These are phyloP conservation scores for Trichoderma guizhouense DNA, from an alignment of 2,329 filamentous ascomycete species.

Conservation along the genomic window DNA sequence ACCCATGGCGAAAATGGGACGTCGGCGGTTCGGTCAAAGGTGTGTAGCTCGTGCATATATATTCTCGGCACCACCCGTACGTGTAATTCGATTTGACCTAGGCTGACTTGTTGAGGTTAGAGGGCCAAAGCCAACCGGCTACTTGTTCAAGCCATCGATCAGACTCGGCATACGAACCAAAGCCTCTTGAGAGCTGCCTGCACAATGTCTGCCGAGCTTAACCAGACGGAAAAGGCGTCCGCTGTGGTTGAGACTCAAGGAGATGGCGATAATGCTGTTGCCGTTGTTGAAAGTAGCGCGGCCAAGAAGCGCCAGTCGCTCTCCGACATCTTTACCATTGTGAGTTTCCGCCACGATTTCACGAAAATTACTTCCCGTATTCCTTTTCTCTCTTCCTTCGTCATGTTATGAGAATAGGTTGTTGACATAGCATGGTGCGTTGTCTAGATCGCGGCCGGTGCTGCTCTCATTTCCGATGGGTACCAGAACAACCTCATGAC, in stretches of 20 bases:
- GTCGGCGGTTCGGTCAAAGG: not conserved
- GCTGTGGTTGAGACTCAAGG: not conserved
- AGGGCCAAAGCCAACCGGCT: not conserved
- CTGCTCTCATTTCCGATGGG: conserved; percentile 36
- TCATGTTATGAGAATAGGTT: not conserved
- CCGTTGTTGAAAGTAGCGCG: conserved; percentile 9
- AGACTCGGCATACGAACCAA: not conserved
- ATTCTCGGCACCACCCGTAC: not conserved
- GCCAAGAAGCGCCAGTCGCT: conserved; percentile 21
- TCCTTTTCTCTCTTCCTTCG: not conserved
- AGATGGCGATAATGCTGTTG: not conserved
- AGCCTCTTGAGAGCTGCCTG: not conserved
- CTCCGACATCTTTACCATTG: conserved; percentile 29
- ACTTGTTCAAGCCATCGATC: not conserved
- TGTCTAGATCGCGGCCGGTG: conserved; percentile 29
- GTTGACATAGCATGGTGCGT: not conserved
- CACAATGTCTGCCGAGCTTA: not conserved
- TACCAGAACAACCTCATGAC: conserved; percentile 39
- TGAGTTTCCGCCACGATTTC: not conserved
- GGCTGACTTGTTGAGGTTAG: not conserved
- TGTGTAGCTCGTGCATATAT: not conserved
- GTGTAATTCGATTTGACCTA: not conserved
- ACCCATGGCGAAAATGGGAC: not conserved
- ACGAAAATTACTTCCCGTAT: not conserved
- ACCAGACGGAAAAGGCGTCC: not conserved